Evolutionary conservation across 2,329 filamentous ascomycete genomes (phyloP), one percentile per base, ranked within the genome.

Genomic region (Corniculantispora saksenae): DNA sequence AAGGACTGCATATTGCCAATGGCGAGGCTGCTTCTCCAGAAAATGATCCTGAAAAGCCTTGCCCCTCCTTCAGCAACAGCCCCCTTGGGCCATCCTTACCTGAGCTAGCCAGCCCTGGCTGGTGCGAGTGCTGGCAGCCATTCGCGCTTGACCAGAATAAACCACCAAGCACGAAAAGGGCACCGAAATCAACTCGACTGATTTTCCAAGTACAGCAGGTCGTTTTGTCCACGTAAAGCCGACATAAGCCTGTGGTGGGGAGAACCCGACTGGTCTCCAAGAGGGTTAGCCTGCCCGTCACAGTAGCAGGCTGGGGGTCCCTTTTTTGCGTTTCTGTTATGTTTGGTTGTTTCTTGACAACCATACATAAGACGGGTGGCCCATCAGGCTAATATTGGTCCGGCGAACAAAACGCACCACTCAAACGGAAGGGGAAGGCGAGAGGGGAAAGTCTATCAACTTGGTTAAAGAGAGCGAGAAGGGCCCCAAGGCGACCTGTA

Each of bases 101-200:
- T 23, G 29, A 45, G 9, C 40, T 38, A 58, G 21, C 25, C 13
- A 50, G 38, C 27, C 57, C 43, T n/a, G 12, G 45, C 32, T 25
- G 27, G 35, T 25, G 12, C n/a, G 32, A 54, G 25, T 13, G 27
- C 38, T 38, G 50, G 60, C 60, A n/a, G 60, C 38, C n/a, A 62
- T 62, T 8, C 50, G 51, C 60, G 60, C 35, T 47, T 56, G 51
- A 54, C 35, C 35, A 17, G 40, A 61, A 48, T 55, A 54, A 47
- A 55, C 23, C 15, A 27, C 35, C 15, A 48, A 6, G 12, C 13
- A 0, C 0, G 40, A 55, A 27, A 40, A 48, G 15, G 17, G 32
- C 21, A 13, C 10, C 15, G 35, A 25, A 32, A 7, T 55, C 25
- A 3, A 38, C 19, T 19, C 51, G 53, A 23, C 3, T 29, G 38